Conservation (phyloP, 257 asterid genomes). For the Euphrasia confusa region DNA sequence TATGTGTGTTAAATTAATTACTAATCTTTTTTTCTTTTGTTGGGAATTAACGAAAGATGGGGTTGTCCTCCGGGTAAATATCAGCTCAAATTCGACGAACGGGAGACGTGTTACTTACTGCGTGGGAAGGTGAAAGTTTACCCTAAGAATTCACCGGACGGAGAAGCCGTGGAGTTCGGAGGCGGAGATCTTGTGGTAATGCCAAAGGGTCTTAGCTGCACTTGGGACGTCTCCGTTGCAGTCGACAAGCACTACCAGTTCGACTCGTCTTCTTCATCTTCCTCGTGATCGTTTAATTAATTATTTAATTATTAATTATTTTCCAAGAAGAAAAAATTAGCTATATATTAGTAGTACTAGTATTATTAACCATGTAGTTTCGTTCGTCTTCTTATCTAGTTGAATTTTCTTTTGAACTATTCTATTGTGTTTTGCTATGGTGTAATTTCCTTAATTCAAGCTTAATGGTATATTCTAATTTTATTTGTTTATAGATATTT, state of each 20-base stretch:
- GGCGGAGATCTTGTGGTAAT: conserved; percentile 81
- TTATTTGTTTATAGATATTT: too few species aligned
- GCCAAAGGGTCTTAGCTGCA: conserved; percentile 84
- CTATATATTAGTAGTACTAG: not conserved
- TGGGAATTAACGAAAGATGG: conserved; percentile 41
- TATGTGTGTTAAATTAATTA: not conserved
- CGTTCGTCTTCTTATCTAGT: not conserved
- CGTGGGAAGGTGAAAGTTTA: conserved; percentile 75
- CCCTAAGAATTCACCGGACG: conserved; percentile 40
- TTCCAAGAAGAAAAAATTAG: not conserved
- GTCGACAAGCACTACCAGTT: conserved; percentile 89
- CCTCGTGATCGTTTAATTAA: not conserved
- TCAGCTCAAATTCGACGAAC: conserved; percentile 70
- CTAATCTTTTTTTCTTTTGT: not conserved
- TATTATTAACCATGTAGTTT: not conserved
- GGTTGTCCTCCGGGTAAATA: conserved; percentile 87
- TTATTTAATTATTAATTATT: not conserved
- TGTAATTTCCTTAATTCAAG: too few species aligned
- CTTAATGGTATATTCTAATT: too few species aligned
- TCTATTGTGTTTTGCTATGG: not conserved
- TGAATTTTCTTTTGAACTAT: not conserved
- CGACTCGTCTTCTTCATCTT: conserved; percentile 32
- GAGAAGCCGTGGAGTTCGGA: conserved; percentile 64
- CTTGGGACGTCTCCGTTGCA: conserved; percentile 79
- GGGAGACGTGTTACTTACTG: conserved; percentile 68